These are phyloP conservation scores for Blechomonas ayalai DNA, from an alignment of 208 protist species.

Conservation along the genomic window DNA sequence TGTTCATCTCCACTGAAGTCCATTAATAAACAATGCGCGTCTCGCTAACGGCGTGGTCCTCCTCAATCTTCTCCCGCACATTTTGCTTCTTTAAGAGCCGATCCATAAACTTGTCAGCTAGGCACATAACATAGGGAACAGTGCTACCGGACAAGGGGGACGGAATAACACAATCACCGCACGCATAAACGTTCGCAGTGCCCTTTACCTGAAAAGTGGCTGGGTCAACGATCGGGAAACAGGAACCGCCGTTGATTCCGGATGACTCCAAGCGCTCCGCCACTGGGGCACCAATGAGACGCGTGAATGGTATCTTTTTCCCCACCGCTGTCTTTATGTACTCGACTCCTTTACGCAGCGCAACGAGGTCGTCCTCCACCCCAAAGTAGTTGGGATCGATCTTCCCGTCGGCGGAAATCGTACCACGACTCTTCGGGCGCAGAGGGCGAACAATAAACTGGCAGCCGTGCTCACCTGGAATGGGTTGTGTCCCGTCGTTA, in stretches of 20 bases:
- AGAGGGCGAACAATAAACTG: constrained; percentile 67
- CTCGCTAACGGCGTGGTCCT: constrained; percentile 9
- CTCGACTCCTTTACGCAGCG: constrained; percentile 32
- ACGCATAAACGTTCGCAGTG: constrained; percentile 62
- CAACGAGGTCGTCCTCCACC: constrained; percentile 32
- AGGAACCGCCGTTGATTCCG: constrained; percentile 57
- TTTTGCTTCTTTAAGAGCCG: constrained; percentile 40
- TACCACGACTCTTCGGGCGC: constrained; percentile 57
- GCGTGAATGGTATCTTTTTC: constrained; percentile 32
- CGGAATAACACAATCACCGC: constrained; percentile 63
- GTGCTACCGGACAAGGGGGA: constrained; percentile 33
- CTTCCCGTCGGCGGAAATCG: constrained; percentile 32
- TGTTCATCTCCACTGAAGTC: no score
- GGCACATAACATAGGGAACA: constrained; percentile 59
- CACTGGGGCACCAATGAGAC: constrained; percentile 34
- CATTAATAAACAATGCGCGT: constrained; percentile 75
- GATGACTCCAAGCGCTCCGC: constrained; percentile 52
- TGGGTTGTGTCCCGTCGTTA: constrained; percentile 51
- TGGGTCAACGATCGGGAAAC: constrained; percentile 39
- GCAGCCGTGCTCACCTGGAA: constrained; percentile 49
- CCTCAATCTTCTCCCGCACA: constrained; percentile 26
- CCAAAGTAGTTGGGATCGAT: constrained; percentile 66
- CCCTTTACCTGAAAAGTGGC: constrained; percentile 42
- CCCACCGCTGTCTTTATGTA: constrained; percentile 47
- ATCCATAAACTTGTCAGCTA: constrained; percentile 61